phyloP scores from a whole-genome alignment of 768 basidiomycete species.

The Trametes coccinea region DNA sequence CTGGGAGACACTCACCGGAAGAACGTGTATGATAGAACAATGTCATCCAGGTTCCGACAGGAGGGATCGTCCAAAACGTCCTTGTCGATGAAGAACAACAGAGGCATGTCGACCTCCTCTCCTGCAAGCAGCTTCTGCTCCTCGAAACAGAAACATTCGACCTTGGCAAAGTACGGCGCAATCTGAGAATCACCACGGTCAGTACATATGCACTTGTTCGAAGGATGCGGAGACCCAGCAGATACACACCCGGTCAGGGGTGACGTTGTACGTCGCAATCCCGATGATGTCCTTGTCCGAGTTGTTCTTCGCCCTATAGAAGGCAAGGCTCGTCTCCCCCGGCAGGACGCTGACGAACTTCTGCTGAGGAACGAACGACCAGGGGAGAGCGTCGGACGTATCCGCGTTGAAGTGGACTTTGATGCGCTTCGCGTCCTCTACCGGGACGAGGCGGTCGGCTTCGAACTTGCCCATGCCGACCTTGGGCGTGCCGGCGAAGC shows the following conservation, averaged over 20 bases:
- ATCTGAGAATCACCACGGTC: slow-evolving; percentile 51
- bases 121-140: slow-evolving; percentile 93
- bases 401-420: slow-evolving; percentile 97
- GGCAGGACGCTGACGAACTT: slow-evolving; percentile 88
- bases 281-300: slow-evolving; percentile 90
- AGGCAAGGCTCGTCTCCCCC: slow-evolving; percentile 94
- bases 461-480: slow-evolving; percentile 85
- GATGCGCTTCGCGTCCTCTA: slow-evolving; percentile 69
- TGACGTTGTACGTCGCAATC: slow-evolving; percentile 98
- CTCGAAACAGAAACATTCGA: slow-evolving; percentile 99
- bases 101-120: slow-evolving; percentile 97
- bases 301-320: slow-evolving; percentile 90
- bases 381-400: slow-evolving; percentile 83
- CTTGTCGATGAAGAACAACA: slow-evolving; percentile 98
- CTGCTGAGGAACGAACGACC: slow-evolving; percentile 91
- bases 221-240: not conserved
- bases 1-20: slow-evolving; percentile 64
- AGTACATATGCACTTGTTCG: not conserved
- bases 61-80: slow-evolving; percentile 93
- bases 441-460: slow-evolving; percentile 80
- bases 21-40: slow-evolving; percentile 96
- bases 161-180: slow-evolving; percentile 98
- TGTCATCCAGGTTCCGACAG: slow-evolving; percentile 83
- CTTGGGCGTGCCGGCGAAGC: slow-evolving; percentile 93
- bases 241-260: slow-evolving; percentile 84